phyloP scores from a whole-genome alignment of 495 filamentous ascomycete species.

The Lophium mytilinum region DNA sequence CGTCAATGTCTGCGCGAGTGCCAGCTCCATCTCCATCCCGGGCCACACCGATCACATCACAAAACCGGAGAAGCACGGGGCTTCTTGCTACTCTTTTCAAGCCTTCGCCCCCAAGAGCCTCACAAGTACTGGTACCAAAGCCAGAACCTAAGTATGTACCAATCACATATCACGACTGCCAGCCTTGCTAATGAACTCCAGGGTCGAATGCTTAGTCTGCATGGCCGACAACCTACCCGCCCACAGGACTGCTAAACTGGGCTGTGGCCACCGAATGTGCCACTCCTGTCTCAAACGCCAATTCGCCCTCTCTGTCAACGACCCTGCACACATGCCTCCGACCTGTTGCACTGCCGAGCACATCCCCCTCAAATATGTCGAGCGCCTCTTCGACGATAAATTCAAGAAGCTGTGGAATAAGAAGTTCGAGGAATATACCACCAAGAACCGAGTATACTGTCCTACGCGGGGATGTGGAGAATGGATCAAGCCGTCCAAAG shows the following conservation, averaged over 20 bases:
- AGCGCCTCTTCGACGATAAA: conserved; percentile 57
- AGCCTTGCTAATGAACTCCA: conserved; percentile 25
- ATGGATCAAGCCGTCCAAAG: conserved; percentile 64
- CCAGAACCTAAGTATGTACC: conserved; percentile 7
- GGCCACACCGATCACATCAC: neutral
- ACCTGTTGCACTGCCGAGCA: conserved; percentile 63
- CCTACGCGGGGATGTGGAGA: conserved; percentile 60
- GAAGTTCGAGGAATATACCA: conserved; percentile 66
- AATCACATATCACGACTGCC: no score
- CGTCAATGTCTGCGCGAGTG: neutral
- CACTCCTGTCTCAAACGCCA: conserved; percentile 60
- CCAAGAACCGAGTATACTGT: conserved; percentile 67
- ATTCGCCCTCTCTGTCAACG: conserved; percentile 63
- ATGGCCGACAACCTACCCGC: conserved; percentile 51
- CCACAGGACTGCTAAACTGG: conserved; percentile 56
- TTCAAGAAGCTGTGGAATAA: conserved; percentile 73
- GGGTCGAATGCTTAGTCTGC: conserved; percentile 63
- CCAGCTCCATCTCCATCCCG: conserved; percentile 1
- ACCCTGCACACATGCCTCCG: conserved; percentile 74
- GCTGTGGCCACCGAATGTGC: conserved; percentile 74
- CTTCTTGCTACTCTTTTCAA: conserved; percentile 21
- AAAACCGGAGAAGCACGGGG: conserved; percentile 16
- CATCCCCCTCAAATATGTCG: conserved; percentile 69
- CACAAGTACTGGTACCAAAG: conserved; percentile 10
- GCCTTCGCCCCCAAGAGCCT: conserved; percentile 1